Conservation (phyloP, 2,329 filamentous ascomycete genomes). For the Trichoderma brevicompactum region DNA sequence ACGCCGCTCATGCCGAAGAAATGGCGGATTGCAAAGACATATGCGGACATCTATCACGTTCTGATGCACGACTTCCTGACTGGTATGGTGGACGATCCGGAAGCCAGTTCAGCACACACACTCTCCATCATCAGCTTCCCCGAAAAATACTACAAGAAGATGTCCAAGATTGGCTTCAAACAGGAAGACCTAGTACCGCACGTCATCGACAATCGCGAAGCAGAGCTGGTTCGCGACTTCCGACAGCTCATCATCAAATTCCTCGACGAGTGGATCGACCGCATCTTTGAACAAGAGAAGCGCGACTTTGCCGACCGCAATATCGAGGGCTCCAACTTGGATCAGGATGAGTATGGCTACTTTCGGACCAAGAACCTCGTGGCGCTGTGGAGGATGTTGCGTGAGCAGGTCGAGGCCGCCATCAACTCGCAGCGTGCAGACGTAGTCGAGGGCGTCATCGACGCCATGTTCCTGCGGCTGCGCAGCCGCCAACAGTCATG, state of each 20-base stretch:
- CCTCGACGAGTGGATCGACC: slow-evolving; percentile 96
- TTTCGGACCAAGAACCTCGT: slow-evolving; percentile 90
- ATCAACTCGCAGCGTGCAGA: slow-evolving; percentile 84
- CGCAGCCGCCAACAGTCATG: slow-evolving; percentile 82
- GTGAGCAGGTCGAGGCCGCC: slow-evolving; percentile 87
- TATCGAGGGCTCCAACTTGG: slow-evolving; percentile 74
- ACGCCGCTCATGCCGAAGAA: slow-evolving; percentile 88
- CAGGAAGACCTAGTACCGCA: slow-evolving; percentile 80
- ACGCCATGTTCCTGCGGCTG: slow-evolving; percentile 90
- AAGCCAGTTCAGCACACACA: slow-evolving; percentile 83
- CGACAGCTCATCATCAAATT: slow-evolving; percentile 92
- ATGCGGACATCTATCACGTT: slow-evolving; percentile 86
- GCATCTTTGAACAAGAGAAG: slow-evolving; percentile 82
- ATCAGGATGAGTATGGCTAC: slow-evolving; percentile 85
- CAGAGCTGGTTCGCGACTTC: slow-evolving; percentile 91
- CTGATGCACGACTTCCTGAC: slow-evolving; percentile 95
- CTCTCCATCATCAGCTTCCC: slow-evolving; percentile 94
- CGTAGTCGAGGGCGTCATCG: slow-evolving; percentile 91
- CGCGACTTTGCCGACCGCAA: slow-evolving; percentile 79
- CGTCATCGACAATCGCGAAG: slow-evolving; percentile 86
- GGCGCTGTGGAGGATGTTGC: slow-evolving; percentile 96
- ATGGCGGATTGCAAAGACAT: slow-evolving; percentile 93
- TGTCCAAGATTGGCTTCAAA: slow-evolving; percentile 83
- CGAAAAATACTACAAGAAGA: slow-evolving; percentile 94
- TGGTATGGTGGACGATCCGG: slow-evolving; percentile 78